These are phyloP conservation scores for Pisolithus thermaeus DNA, from an alignment of 1,284 basidiomycete genomes.

Conservation along the genomic window DNA sequence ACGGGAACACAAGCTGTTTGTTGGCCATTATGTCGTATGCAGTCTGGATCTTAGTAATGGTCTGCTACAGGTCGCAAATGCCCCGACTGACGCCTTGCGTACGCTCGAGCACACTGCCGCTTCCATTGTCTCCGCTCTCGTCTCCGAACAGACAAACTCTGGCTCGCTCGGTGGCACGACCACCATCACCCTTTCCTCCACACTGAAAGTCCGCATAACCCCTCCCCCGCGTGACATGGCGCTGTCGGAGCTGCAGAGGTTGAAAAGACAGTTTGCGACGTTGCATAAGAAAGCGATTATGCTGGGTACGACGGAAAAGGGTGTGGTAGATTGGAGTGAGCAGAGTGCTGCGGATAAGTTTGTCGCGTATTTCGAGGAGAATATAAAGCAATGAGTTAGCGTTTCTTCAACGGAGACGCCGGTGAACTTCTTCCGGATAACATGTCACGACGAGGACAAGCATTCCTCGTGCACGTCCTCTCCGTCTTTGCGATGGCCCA, in stretches of 20 bases:
- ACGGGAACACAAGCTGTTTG: no score
- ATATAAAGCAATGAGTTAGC: conserved; percentile 40
- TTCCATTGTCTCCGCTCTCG: no score
- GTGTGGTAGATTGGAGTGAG: conserved; percentile 72
- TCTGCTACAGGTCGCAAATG: no score
- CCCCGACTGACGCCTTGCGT: no score
- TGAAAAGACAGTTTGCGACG: conserved; percentile 84
- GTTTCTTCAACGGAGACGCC: neutral
- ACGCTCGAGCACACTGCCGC: no score
- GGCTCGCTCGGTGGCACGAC: no score
- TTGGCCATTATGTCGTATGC: no score
- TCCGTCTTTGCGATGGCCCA: no score
- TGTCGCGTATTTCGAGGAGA: conserved; percentile 73
- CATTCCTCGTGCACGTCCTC: neutral
- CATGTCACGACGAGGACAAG: neutral
- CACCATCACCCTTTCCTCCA: no score
- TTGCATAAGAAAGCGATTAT: conserved; percentile 86
- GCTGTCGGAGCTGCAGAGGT: conserved; percentile 80
- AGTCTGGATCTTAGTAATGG: no score
- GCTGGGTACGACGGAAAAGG: conserved; percentile 73
- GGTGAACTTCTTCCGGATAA: neutral
- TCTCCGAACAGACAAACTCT: no score
- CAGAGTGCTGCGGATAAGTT: conserved; percentile 71
- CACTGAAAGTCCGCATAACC: no score
- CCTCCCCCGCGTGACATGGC: conserved; percentile 30